Percentiles rank a stretch among this genome's conserved stretches.
These are phyloP conservation scores for Gossypium lobatum DNA, from an alignment of 441 rosid genomes.

Conservation along the genomic window DNA sequence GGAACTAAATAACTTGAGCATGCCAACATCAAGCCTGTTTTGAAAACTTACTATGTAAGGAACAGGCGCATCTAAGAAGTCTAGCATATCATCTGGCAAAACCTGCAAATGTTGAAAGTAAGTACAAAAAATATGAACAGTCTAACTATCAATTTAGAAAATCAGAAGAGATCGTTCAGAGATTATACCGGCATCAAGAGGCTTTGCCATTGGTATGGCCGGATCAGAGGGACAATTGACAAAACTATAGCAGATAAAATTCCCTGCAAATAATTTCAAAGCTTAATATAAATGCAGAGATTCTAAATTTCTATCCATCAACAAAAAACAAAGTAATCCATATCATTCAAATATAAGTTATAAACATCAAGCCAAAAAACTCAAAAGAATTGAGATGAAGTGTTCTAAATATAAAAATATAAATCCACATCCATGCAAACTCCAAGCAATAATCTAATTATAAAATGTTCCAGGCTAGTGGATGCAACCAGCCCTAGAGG, in stretches of 20 bases:
- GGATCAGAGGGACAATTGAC: constrained; percentile 72
- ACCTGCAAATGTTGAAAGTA: constrained; percentile 34
- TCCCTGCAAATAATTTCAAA: constrained; percentile 46
- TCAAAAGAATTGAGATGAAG: neutral
- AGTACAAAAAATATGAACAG: constrained; percentile 19
- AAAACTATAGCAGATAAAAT: constrained; percentile 79
- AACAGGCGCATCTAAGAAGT: constrained; percentile 75
- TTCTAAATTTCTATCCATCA: neutral
- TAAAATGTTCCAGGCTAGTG: constrained; percentile 1
- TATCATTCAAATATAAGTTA: neutral
- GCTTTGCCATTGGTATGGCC: constrained; percentile 98
- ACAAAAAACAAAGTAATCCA: neutral
- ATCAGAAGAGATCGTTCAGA: constrained; percentile 2
- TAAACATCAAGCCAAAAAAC: neutral
- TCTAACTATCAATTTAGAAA: constrained; percentile 7
- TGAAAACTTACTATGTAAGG: constrained; percentile 62
- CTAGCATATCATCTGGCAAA: constrained; percentile 76
- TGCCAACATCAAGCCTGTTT: neutral
- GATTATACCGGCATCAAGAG: constrained; percentile 80
- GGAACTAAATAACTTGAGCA: neutral
- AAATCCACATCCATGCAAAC: neutral
- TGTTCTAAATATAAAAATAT: neutral
- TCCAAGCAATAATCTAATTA: neutral
- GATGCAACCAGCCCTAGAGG: neutral
- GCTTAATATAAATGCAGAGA: constrained; percentile 4